phyloP scores from a whole-genome alignment of 495 filamentous ascomycete genomes.

The Parathielavia appendiculata region DNA sequence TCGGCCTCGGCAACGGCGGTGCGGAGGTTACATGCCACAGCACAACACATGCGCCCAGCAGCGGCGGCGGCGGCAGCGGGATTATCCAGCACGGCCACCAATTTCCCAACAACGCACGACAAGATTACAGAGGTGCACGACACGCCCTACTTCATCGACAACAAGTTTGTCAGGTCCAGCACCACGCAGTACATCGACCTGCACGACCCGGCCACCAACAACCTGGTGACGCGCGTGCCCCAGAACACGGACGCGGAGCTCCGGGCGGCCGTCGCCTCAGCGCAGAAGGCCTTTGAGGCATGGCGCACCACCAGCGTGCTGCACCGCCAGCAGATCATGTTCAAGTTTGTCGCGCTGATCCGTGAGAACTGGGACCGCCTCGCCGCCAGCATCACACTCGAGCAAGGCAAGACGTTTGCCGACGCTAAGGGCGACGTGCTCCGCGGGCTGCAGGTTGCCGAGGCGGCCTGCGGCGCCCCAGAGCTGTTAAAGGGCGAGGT shows the following conservation, averaged over 20 bases:
- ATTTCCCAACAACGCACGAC: conserved; percentile 78
- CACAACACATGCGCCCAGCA: conserved; percentile 49
- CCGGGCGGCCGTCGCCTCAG: conserved; percentile 77
- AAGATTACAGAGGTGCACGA: conserved; percentile 67
- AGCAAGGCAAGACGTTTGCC: conserved; percentile 97
- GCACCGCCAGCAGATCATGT: conserved; percentile 90
- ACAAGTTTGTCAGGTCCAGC: conserved; percentile 73
- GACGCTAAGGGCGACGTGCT: conserved; percentile 95
- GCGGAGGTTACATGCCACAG: conserved; percentile 55
- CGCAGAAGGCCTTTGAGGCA: conserved; percentile 80
- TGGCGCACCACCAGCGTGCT: conserved; percentile 85
- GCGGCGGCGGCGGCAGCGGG: conserved; percentile 31
- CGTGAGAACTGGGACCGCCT: conserved; percentile 92
- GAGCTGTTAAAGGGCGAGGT: conserved; percentile 92
- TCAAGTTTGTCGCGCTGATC: conserved; percentile 88
- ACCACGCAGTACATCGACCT: conserved; percentile 84
- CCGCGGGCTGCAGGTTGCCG: conserved; percentile 90
- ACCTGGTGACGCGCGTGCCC: conserved; percentile 94
- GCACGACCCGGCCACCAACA: conserved; percentile 93
- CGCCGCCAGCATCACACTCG: conserved; percentile 90
- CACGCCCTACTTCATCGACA: conserved; percentile 89
- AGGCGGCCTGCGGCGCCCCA: conserved; percentile 91
- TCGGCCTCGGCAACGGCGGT: conserved; percentile 29
- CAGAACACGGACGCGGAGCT: conserved; percentile 91
- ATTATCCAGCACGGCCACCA: conserved; percentile 56